Conservation (phyloP, 2,329 filamentous ascomycete species). For the Xylariaceae sp. region DNA sequence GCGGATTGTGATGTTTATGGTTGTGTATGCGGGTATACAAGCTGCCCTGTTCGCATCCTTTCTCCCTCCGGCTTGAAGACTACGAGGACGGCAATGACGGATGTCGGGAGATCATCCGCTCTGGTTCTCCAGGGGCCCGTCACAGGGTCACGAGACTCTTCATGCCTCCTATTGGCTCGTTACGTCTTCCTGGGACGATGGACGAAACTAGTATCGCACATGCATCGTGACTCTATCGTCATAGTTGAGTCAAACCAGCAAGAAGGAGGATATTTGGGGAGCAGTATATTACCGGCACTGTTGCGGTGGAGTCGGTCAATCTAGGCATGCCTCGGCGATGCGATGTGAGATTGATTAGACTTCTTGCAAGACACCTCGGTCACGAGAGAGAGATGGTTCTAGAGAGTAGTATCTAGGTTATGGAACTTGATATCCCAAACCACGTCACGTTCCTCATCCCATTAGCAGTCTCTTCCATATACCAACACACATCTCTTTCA, state of each 20-base stretch:
- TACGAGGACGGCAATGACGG: not conserved
- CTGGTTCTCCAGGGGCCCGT: too few relatives aligned
- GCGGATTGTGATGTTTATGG: constrained; percentile 58
- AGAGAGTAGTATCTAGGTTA: too few relatives aligned
- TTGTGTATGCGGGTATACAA: constrained; percentile 80
- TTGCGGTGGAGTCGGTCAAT: not conserved
- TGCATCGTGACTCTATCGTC: not conserved
- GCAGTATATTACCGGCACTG: not conserved
- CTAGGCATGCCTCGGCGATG: not conserved
- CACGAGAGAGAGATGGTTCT: too few relatives aligned
- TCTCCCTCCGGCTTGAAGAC: constrained; percentile 70
- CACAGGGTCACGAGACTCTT: not conserved
- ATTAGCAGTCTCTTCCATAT: too few relatives aligned
- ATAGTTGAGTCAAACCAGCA: not conserved
- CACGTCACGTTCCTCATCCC: too few relatives aligned
- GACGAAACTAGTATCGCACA: not conserved
- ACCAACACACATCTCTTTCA: too few relatives aligned
- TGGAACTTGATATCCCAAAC: too few relatives aligned
- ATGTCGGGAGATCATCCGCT: not conserved
- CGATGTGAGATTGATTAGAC: not conserved
- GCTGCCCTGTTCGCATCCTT: constrained; percentile 82
- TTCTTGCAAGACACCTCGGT: too few relatives aligned
- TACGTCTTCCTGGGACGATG: not conserved
- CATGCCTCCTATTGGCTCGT: not conserved
- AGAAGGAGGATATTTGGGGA: not conserved